These are phyloP conservation scores for Blastobotrys buckinghamii DNA, from an alignment of 1,139 yeast species.

Conservation along the genomic window DNA sequence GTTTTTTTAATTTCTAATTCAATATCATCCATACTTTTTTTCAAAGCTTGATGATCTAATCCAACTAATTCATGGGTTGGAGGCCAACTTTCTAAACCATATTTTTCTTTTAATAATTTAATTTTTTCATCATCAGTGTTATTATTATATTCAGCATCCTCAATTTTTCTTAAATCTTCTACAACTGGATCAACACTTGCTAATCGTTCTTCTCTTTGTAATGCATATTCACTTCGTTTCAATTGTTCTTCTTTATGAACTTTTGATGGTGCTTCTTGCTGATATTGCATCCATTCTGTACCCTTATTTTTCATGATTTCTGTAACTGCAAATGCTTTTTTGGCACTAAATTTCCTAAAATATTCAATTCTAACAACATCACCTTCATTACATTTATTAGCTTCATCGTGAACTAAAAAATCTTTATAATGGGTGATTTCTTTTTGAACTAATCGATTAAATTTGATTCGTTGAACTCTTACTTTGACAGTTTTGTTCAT, in stretches of 20 bases:
- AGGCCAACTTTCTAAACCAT: constrained; percentile 61
- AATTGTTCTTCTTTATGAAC: constrained; percentile 57
- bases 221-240: constrained; percentile 43
- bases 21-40: constrained; percentile 25
- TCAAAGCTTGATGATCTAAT: constrained; percentile 26
- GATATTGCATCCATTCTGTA: constrained; percentile 82
- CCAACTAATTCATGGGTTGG: constrained; percentile 30
- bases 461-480: constrained; percentile 52
- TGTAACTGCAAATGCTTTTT: constrained; percentile 88
- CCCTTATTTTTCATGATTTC: constrained; percentile 87
- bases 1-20: constrained; percentile 24
- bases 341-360: constrained; percentile 76
- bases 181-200: constrained; percentile 21
- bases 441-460: constrained; percentile 29
- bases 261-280: constrained; percentile 60
- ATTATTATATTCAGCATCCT: constrained; percentile 4
- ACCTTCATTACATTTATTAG: constrained; percentile 86
- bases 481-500: constrained; percentile 96
- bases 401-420: constrained; percentile 90
- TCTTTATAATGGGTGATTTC: constrained; percentile 76
- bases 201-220: constrained; percentile 28
- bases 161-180: constrained; percentile 23
- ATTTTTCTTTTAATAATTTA: constrained; percentile 40
- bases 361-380: constrained; percentile 92
- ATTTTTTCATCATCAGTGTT: constrained; percentile 30